A percentile compares a stretch with the other conserved stretches of the same genome.
phyloP scores from a whole-genome alignment of 2,329 filamentous ascomycete genomes.

The Penicillium oxalicum region DNA sequence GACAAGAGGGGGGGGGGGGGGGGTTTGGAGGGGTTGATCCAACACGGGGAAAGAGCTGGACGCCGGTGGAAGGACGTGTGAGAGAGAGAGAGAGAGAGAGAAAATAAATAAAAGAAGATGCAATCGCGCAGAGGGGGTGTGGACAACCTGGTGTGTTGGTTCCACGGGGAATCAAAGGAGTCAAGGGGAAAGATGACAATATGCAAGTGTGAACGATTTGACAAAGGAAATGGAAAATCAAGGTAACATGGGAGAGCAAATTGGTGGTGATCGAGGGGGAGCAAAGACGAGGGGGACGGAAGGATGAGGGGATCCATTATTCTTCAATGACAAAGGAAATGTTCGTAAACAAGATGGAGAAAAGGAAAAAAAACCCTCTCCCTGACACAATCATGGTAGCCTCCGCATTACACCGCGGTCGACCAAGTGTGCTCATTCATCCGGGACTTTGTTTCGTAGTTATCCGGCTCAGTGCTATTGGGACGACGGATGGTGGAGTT shows the following conservation, averaged over 20 bases:
- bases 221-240: slow-evolving; percentile 8
- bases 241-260: too few relatives aligned
- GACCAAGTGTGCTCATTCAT: slow-evolving; percentile 34
- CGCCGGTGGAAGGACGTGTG: too few relatives aligned
- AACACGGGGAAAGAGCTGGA: too few relatives aligned
- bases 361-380: slow-evolving; percentile 6
- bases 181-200: slow-evolving; percentile 11
- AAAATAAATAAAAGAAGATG: slow-evolving; percentile 11
- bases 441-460: slow-evolving; percentile 57
- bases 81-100: slow-evolving; percentile 9
- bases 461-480: slow-evolving; percentile 67
- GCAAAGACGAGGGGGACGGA: too few relatives aligned
- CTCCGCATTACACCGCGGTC: slow-evolving; percentile 26
- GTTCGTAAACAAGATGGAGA: slow-evolving; percentile 7
- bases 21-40: too few relatives aligned
- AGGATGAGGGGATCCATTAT: too few relatives aligned
- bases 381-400: background rate
- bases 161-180: slow-evolving; percentile 5
- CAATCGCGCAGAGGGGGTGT: background rate
- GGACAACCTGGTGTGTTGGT: background rate
- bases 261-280: too few relatives aligned
- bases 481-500: slow-evolving; percentile 64
- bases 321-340: too few relatives aligned
- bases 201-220: slow-evolving; percentile 21
- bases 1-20: background rate